Conservation (phyloP, 2,329 filamentous ascomycete genomes). For the Berkeleyomyces basicola region DNA sequence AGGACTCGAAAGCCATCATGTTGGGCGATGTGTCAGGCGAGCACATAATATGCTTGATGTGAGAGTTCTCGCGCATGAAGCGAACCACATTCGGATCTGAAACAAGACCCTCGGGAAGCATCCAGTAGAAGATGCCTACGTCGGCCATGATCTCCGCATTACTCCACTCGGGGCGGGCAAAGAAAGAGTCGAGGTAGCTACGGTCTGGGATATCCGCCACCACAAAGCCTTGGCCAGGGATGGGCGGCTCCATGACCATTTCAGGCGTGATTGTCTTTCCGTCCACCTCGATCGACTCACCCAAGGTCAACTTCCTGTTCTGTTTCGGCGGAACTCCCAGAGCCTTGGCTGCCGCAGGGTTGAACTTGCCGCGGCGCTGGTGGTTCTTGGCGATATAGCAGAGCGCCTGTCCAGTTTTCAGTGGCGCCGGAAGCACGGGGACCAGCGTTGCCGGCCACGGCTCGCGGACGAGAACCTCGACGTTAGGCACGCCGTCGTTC, state of each 20-base stretch:
- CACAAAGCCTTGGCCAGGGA: constrained; percentile 56
- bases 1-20: constrained; percentile 51
- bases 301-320: constrained; percentile 44
- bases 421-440: constrained; percentile 48
- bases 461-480: constrained; percentile 54
- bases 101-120: constrained; percentile 52
- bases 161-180: constrained; percentile 57
- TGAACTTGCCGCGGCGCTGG: constrained; percentile 65
- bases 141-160: constrained; percentile 42
- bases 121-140: constrained; percentile 61
- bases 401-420: constrained; percentile 49
- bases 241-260: constrained; percentile 60
- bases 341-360: constrained; percentile 43
- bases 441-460: constrained; percentile 64
- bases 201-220: constrained; percentile 61
- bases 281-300: constrained; percentile 41
- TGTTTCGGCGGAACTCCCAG: constrained; percentile 44
- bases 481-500: constrained; percentile 35
- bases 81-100: constrained; percentile 43
- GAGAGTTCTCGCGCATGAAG: constrained; percentile 48
- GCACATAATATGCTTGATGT: constrained; percentile 61
- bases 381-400: constrained; percentile 77
- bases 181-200: constrained; percentile 52
- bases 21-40: constrained; percentile 61
- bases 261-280: constrained; percentile 63